These are phyloP conservation scores for Tylopilus balloui DNA, from an alignment of 768 basidiomycete species.

Conservation along the genomic window DNA sequence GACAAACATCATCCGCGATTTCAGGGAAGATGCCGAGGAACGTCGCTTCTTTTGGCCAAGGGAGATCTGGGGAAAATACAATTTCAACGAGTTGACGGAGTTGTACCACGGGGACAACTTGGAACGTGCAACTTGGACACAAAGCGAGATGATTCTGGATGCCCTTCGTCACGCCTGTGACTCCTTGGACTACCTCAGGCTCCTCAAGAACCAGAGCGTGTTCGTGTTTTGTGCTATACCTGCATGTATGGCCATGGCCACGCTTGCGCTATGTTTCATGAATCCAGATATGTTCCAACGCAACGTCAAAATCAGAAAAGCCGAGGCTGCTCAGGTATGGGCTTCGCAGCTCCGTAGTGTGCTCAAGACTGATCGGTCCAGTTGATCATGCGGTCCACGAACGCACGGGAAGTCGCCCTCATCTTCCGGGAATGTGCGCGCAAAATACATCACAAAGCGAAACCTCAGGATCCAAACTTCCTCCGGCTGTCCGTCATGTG, in stretches of 20 bases:
- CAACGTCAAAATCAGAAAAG: slow-evolving; percentile 95
- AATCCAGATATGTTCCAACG: slow-evolving; percentile 79
- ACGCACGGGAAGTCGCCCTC: slow-evolving; percentile 85
- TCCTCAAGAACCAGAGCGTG: slow-evolving; percentile 85
- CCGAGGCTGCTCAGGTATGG: slow-evolving; percentile 76
- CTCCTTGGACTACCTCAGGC: slow-evolving; percentile 81
- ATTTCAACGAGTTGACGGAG: slow-evolving; percentile 68
- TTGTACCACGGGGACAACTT: slow-evolving; percentile 55
- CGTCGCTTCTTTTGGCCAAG: slow-evolving; percentile 90
- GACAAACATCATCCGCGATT: slow-evolving; percentile 97
- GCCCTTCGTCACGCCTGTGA: slow-evolving; percentile 81
- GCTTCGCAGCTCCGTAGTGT: background rate
- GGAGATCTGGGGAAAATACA: slow-evolving; percentile 83
- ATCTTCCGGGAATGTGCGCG: slow-evolving; percentile 83
- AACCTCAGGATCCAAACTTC: slow-evolving; percentile 82
- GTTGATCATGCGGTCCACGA: slow-evolving; percentile 91
- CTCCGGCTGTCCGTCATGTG: slow-evolving; percentile 78
- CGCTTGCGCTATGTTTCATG: slow-evolving; percentile 89
- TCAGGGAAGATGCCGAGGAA: slow-evolving; percentile 84
- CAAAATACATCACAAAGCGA: slow-evolving; percentile 75
- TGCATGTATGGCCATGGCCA: slow-evolving; percentile 93
- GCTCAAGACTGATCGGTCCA: slow-evolving; percentile 26
- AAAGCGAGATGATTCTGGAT: slow-evolving; percentile 87
- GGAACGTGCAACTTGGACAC: slow-evolving; percentile 70
- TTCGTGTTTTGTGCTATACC: slow-evolving; percentile 98